Percentiles rank a stretch among this genome's conserved stretches.
phyloP scores from a whole-genome alignment of 768 basidiomycete species.

The Boletus sensibilis region DNA sequence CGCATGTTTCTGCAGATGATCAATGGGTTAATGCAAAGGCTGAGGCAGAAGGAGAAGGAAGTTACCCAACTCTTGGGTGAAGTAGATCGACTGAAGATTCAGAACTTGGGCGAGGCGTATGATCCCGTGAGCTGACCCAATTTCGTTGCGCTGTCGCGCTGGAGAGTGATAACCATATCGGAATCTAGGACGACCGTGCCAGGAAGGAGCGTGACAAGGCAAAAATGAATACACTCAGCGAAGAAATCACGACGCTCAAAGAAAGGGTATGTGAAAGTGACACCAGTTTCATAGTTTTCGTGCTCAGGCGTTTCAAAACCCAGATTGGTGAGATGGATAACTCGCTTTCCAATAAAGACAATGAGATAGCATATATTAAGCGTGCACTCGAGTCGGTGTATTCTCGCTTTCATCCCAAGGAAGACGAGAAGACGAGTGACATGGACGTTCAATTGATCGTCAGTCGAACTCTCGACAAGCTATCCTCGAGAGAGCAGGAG shows the following conservation, averaged over 20 bases:
- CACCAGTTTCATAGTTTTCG: not conserved
- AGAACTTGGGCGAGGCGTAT: conserved; percentile 53
- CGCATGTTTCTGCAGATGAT: conserved; percentile 43
- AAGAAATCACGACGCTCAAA: conserved; percentile 73
- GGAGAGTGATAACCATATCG: not conserved
- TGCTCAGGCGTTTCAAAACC: not conserved
- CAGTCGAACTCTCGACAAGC: conserved; percentile 63
- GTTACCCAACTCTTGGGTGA: conserved; percentile 72
- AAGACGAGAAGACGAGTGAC: conserved; percentile 45
- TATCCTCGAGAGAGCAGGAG: conserved; percentile 67
- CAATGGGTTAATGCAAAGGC: conserved; percentile 72
- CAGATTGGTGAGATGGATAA: conserved; percentile 58
- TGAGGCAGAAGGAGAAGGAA: conserved; percentile 84
- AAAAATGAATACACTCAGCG: conserved; percentile 69
- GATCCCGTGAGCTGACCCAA: conserved; percentile 52
- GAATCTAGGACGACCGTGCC: conserved; percentile 62
- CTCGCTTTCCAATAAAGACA: conserved; percentile 53
- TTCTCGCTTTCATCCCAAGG: conserved; percentile 64
- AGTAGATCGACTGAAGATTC: conserved; percentile 58
- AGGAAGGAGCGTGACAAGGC: conserved; percentile 73
- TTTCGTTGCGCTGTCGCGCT: not conserved
- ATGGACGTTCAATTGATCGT: conserved; percentile 71
- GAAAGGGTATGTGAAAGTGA: conserved; percentile 48
- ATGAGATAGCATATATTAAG: conserved; percentile 74
- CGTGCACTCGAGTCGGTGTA: conserved; percentile 88